Percentiles rank a stretch among this genome's conserved stretches.
phyloP scores from a whole-genome alignment of 306 rosid genomes.

The Rosa multiflora region DNA sequence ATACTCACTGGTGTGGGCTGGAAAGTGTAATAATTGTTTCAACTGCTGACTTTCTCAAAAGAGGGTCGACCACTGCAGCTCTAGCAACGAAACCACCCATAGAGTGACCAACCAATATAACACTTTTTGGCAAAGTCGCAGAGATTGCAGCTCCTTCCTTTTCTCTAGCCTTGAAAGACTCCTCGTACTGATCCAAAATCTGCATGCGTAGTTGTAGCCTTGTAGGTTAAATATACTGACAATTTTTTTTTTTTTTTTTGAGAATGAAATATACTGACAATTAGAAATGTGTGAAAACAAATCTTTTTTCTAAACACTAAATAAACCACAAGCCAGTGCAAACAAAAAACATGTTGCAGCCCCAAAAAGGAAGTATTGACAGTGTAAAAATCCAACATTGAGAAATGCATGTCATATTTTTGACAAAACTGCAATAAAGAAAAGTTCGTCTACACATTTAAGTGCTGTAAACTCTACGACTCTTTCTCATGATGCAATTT shows the following conservation, averaged over 20 bases:
- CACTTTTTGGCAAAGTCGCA: conserved; percentile 77
- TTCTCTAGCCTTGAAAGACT: conserved; percentile 72
- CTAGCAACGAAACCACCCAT: conserved; percentile 99
- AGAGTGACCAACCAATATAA: conserved; percentile 96
- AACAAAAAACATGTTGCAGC: not conserved
- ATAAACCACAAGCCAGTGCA: not conserved
- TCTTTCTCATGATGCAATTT: not conserved
- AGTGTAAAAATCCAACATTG: not conserved
- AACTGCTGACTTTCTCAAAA: conserved; percentile 80
- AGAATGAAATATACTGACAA: not conserved
- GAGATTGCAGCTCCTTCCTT: conserved; percentile 73
- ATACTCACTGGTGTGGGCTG: conserved; percentile 87
- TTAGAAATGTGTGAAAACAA: not conserved
- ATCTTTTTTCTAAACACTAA: not conserved
- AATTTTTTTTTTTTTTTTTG: no score
- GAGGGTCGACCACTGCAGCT: conserved; percentile 84
- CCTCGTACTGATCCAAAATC: conserved; percentile 90
- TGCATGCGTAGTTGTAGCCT: conserved; percentile 33
- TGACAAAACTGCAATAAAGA: not conserved
- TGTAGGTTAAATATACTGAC: not conserved
- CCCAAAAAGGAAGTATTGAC: not conserved
- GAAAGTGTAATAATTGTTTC: conserved; percentile 92
- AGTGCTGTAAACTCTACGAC: not conserved
- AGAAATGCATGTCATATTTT: not conserved
- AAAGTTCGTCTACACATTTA: not conserved